Base-by-base conservation (phyloP, 169 alveolate species). In the Amoebophrya sp. region DNA sequence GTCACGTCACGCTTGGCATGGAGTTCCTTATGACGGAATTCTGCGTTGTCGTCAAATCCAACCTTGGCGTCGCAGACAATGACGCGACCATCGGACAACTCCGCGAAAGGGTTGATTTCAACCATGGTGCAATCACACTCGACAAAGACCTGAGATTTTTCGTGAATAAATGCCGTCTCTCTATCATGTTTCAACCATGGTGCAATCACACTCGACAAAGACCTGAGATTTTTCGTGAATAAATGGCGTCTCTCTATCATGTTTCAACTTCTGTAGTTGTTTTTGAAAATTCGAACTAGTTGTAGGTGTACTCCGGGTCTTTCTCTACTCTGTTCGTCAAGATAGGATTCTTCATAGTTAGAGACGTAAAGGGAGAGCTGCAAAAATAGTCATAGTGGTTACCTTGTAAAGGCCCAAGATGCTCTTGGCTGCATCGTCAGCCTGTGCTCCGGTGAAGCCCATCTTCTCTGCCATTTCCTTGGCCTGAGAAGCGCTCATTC, bases 21-120 rank as follows among this genome's bases (percentile, higher is more conserved):
- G 39, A 94, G 93, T 40, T 96, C 99, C 94, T 94, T 95, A 95
- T 98, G 99, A 77, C 99, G 96, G 95, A 95, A 98, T 47, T 95
- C 95, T 0, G 99, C 99, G 91, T 98, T 98, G 95, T 98, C 99
- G 93, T 98, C 99, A 41, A 98, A 95, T 89, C 96, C 97, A 65
- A 98, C 93, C 94, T 98, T 98, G 65, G 99, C 96, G 94, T 98
- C 99, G 94, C 98, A 97, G 47, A 97, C 97, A 40, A 97, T 47
- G 36, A 98, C 94, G 41, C 96, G 94, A 18, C 97, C 98, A 40
- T 98, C 98, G 40, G 93, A 91, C 40, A 97, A 94, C 55, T 96
- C 97, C 23, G 98, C 98, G 39, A 97, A 90, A 26, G 99, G 99
- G 94, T 98, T 98, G 89, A 98, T 97, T 95, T 98, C 99, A 40